phyloP scores from a whole-genome alignment of 495 filamentous ascomycete species.

The Durotheca rogersii region DNA sequence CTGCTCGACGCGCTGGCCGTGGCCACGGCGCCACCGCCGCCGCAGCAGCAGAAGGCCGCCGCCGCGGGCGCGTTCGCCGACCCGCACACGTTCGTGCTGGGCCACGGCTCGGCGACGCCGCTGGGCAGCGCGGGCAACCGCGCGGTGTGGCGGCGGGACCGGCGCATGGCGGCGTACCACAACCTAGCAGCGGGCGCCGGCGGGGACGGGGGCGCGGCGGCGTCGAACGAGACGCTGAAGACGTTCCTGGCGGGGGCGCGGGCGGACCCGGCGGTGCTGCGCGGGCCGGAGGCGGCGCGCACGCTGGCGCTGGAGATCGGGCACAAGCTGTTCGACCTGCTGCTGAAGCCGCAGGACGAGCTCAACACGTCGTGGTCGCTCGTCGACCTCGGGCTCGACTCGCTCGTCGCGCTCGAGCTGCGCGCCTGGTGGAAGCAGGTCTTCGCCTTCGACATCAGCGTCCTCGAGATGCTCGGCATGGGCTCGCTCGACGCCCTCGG shows the following conservation, averaged over 20 bases:
- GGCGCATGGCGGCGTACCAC: constrained; percentile 32
- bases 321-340: constrained; percentile 37
- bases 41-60: neutral
- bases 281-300: constrained; percentile 1
- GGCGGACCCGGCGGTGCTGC: constrained; percentile 21
- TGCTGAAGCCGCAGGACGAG: constrained; percentile 45
- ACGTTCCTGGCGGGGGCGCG: constrained; percentile 15
- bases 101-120: constrained; percentile 14
- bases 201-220: neutral
- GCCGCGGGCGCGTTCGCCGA: constrained; percentile 4
- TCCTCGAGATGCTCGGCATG: constrained; percentile 28
- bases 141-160: constrained; percentile 28
- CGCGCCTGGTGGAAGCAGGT: constrained; percentile 46
- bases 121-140: constrained; percentile 19
- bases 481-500: constrained; percentile 22
- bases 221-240: constrained; percentile 26
- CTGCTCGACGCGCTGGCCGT: constrained; percentile 20
- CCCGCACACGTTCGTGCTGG: constrained; percentile 18
- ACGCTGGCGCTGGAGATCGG: constrained; percentile 36
- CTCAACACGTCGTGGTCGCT: constrained; percentile 39
- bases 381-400: constrained; percentile 44
- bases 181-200: constrained; percentile 9
- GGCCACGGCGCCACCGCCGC: constrained; percentile 10
- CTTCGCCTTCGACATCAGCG: constrained; percentile 35
- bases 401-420: constrained; percentile 51